Evolutionary conservation across 495 filamentous ascomycete species (phyloP), one percentile per base, ranked within the genome.

Genomic region (Penicillium malachiteum): DNA sequence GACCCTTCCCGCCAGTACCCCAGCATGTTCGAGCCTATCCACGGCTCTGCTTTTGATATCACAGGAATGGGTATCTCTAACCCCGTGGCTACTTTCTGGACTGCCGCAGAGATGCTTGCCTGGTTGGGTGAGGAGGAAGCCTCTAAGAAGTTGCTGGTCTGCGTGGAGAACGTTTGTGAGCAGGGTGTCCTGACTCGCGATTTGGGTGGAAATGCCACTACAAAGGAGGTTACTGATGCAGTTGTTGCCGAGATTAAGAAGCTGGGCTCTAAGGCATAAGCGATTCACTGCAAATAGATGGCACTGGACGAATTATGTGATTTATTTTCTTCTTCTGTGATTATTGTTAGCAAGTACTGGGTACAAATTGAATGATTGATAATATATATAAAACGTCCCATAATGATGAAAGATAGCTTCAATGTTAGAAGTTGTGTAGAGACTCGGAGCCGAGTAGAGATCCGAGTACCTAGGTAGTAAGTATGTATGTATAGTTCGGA

Each of bases 11-110:
- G 84, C 31, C 51, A 78, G 63, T 73, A 79, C 52, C 84, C 85
- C 2, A 81, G 76, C 44, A 85, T 88, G 79, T 88, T 88, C 56
- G 84, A 87, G 76, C 84, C 84, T 0, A 86, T 87, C 43, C 84
- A 87, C 56, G 84, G 84, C 7, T 81, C 78, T n/a, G 84, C 84
- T 1, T 86, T 86, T 12, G 87, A 90, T 59, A 89, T 91, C 51
- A 83, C 84, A 2, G 87, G 87, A 0, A 85, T 84, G 66, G 86
- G 86, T 0, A 73, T 88, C 37, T 87, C 87, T 10, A 90, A 91
- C 65, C 87, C 87, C 0, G 78, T 90, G 0, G 87, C 78, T 7
- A 86, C 85, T 0, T 85, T 89, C 66, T 88, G 85, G 86, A 84
- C 81, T 4, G 83, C 79, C 5, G 80, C 81, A 1, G 85, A 88